Evolutionary conservation across 805 yeast genomes (phyloP), one percentile per base, ranked within the genome.

Genomic region (Teunomyces lycoperdinae): DNA sequence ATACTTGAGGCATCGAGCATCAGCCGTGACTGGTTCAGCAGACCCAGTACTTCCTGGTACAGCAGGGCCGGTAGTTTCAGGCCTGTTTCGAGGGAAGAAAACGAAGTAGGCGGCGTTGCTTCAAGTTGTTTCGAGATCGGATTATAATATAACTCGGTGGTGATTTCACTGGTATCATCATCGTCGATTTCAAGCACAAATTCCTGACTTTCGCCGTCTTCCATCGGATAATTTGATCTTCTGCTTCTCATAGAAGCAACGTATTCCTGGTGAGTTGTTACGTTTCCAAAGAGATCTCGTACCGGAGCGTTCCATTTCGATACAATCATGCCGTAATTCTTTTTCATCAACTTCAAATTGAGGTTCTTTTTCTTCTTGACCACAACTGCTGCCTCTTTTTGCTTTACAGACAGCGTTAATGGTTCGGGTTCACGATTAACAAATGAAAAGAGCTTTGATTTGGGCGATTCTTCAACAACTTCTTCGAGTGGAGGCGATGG

Each of bases 41-140:
- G 10, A 2, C 47, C 35, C n/a, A 29, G 39, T 28, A 20, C 6
- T 20, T 20, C 24, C 6, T 20, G 24, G 24, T 5, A 20, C 24
- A 20, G 24, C 24, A 20, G 24, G 6, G 2, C 4, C 6, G 5
- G 24, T 4, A 5, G 24, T 20, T 20, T 6, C 6, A 5, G 24
- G 24, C 24, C 16, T 13, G 11, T 14, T 29, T 40, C 33, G 5
- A 40, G 43, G 9, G 33, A 40, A 5, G 43, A 29, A 17, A 2
- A 45, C 1, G 56, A 56, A 0, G 60, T 50, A 9, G 62, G 57
- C 2, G 69, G 67, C 7, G 49, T 45, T 11, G 60, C 54, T 48
- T 68, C 70, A 28, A 71, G 56, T 45, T 61, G 67, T 7, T 63
- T 62, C 1, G 74, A 68, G 13, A 47, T 46, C 2, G 70, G 70